Conservation (phyloP, 129 eudicot genomes). For the Flaveria linearis region DNA sequence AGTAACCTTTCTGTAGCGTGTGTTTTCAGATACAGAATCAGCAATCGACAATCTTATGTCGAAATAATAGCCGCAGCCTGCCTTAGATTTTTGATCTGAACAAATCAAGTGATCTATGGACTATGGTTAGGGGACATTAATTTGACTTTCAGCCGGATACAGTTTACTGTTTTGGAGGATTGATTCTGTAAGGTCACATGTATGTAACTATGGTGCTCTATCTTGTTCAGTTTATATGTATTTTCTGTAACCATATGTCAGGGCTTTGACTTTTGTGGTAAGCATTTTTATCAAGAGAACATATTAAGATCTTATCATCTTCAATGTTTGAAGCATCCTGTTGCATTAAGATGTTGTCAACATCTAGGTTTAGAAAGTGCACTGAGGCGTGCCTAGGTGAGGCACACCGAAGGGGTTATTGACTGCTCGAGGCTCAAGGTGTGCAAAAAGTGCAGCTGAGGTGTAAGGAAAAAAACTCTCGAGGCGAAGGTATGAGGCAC, state of each 20-base stretch:
- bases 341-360: not conserved
- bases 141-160: constrained; percentile 12
- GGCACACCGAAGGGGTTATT: too few species aligned
- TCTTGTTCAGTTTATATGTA: constrained; percentile 11
- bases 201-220: constrained; percentile 30
- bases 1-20: constrained; percentile 9
- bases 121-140: constrained; percentile 14
- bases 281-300: not conserved
- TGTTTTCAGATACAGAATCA: constrained; percentile 33
- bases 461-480: too few species aligned
- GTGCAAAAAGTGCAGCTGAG: too few species aligned
- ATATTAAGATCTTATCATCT: not conserved
- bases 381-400: too few species aligned
- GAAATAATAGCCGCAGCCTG: constrained; percentile 27
- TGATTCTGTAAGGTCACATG: constrained; percentile 28
- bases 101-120: constrained; percentile 23
- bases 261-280: constrained; percentile 13
- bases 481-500: too few species aligned
- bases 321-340: not conserved
- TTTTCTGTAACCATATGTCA: not conserved
- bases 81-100: constrained; percentile 33
- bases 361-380: not conserved
- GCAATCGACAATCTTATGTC: constrained; percentile 33
- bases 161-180: constrained; percentile 27
- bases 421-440: too few species aligned